Evolutionary conservation across 176 grass and related monocot species (phyloP).

Genomic region (Saccharum officinarum): DNA sequence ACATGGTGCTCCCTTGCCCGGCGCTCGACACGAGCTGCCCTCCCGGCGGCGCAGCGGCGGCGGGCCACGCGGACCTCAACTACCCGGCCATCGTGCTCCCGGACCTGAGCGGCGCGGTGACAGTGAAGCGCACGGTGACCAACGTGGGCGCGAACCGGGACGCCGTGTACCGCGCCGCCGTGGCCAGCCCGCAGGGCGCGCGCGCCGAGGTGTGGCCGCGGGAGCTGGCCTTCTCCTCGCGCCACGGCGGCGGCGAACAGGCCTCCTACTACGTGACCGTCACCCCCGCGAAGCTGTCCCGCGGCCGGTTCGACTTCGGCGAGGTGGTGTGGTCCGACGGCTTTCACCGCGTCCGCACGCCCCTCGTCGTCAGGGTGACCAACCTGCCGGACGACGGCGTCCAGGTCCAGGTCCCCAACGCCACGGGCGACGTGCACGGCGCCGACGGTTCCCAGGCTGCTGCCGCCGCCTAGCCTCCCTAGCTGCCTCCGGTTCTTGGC

Average conservation of each 20-base stretch:
- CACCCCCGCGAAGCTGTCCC: conserved; percentile 57
- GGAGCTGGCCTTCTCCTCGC: conserved; percentile 44
- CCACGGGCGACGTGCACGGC: not conserved
- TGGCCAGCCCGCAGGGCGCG: conserved; percentile 60
- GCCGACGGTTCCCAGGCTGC: not conserved
- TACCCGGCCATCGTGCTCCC: conserved; percentile 73
- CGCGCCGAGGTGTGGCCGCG: conserved; percentile 59
- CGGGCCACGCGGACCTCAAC: conserved; percentile 46
- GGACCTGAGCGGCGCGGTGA: conserved; percentile 45
- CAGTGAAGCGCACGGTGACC: conserved; percentile 67
- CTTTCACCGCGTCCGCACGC: conserved; percentile 73
- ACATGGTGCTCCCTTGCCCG: conserved; percentile 54
- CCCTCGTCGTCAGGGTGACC: conserved; percentile 76
- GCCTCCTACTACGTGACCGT: conserved; percentile 71
- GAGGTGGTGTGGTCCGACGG: conserved; percentile 87
- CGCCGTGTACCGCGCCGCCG: conserved; percentile 46
- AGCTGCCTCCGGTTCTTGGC: not conserved
- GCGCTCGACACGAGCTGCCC: conserved; percentile 55
- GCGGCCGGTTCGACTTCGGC: conserved; percentile 73
- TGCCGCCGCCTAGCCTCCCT: not conserved
- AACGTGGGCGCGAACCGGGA: conserved; percentile 59
- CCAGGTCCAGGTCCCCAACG: not conserved
- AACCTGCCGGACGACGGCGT: conserved; percentile 42
- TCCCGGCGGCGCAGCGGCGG: not conserved
- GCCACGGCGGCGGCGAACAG: conserved; percentile 13